These are phyloP conservation scores for Cutaneotrichosporon sp. DNA, from an alignment of 1,284 basidiomycete genomes.

Conservation along the genomic window DNA sequence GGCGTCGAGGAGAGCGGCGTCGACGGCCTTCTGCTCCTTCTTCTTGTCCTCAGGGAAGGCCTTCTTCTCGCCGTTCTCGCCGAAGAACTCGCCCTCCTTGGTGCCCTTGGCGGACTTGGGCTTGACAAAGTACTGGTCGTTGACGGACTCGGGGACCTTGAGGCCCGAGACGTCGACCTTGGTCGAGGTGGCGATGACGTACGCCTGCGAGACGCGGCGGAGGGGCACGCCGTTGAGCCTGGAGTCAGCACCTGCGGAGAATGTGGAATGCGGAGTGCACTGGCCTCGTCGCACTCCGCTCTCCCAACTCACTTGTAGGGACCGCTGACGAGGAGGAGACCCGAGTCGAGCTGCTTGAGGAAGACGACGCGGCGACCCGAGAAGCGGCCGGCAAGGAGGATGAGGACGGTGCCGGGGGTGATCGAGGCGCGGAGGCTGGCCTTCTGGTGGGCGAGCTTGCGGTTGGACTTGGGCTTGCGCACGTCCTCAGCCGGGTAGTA, in stretches of 20 bases:
- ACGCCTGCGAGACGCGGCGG: conserved; percentile 97
- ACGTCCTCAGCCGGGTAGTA: conserved; percentile 98
- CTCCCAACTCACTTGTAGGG: conserved; percentile 74
- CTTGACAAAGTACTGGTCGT: conserved; percentile 94
- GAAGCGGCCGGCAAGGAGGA: conserved; percentile 97
- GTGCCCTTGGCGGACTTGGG: conserved; percentile 63
- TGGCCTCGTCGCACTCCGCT: too few relatives aligned
- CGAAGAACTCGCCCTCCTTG: conserved; percentile 95
- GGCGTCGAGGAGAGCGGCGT: conserved; percentile 75
- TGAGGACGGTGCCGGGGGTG: conserved; percentile 91
- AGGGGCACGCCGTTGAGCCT: conserved; percentile 93
- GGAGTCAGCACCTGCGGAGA: conserved; percentile 10
- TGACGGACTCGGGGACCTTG: conserved; percentile 74
- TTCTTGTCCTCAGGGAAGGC: conserved; percentile 83
- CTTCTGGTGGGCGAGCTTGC: conserved; percentile 70
- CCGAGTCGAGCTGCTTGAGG: conserved; percentile 92
- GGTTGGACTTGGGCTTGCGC: conserved; percentile 79
- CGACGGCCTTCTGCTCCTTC: conserved; percentile 83
- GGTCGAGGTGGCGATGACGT: conserved; percentile 97
- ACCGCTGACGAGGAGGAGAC: conserved; percentile 91
- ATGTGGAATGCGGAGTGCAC: not conserved
- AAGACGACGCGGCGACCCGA: conserved; percentile 97
- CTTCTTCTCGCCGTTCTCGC: conserved; percentile 83
- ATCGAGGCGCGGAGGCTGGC: conserved; percentile 79
- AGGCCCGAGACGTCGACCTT: conserved; percentile 79